A percentile compares a stretch with the other conserved stretches of the same genome.
Evolutionary conservation across 2,329 filamentous ascomycete species (phyloP).

Genomic region (Intubia oerlemansii): DNA sequence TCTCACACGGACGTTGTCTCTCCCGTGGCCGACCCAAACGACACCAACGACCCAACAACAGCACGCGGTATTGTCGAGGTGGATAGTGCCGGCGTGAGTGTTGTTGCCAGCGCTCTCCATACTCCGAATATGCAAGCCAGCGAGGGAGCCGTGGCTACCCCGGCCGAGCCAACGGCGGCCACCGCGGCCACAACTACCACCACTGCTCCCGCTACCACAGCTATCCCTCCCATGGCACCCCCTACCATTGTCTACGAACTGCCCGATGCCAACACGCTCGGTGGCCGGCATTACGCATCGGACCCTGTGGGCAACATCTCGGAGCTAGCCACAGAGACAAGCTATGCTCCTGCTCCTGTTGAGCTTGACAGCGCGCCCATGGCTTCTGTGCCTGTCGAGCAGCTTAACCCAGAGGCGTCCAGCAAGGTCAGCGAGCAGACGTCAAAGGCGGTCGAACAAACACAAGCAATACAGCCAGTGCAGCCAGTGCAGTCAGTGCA

Average conservation of each 20-base stretch:
- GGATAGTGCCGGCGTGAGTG: too few relatives aligned
- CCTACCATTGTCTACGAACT: conserved; percentile 9
- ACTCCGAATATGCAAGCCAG: too few relatives aligned
- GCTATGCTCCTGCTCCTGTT: conserved; percentile 21
- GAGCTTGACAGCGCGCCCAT: conserved; percentile 18
- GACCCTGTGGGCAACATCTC: conserved; percentile 23
- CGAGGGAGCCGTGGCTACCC: too few relatives aligned
- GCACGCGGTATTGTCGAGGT: too few relatives aligned
- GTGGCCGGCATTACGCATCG: conserved; percentile 9
- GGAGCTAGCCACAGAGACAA: conserved; percentile 24
- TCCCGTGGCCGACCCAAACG: conserved; percentile 16
- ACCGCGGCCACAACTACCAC: conserved; percentile 9
- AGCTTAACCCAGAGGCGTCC: too few relatives aligned
- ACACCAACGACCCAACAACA: neutral
- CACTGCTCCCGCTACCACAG: conserved; percentile 7
- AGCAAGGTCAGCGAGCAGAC: too few relatives aligned
- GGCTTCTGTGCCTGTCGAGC: too few relatives aligned
- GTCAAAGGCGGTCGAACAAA: too few relatives aligned
- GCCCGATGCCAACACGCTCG: conserved; percentile 9
- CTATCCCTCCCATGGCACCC: conserved; percentile 8
- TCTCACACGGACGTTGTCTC: conserved; percentile 20
- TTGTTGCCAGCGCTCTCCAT: too few relatives aligned
- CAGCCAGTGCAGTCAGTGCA: too few relatives aligned
- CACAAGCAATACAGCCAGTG: too few relatives aligned
- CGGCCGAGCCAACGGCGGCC: too few relatives aligned